Conservation (phyloP, 2,329 filamentous ascomycete genomes). For the Ustilaginoidea virens region DNA sequence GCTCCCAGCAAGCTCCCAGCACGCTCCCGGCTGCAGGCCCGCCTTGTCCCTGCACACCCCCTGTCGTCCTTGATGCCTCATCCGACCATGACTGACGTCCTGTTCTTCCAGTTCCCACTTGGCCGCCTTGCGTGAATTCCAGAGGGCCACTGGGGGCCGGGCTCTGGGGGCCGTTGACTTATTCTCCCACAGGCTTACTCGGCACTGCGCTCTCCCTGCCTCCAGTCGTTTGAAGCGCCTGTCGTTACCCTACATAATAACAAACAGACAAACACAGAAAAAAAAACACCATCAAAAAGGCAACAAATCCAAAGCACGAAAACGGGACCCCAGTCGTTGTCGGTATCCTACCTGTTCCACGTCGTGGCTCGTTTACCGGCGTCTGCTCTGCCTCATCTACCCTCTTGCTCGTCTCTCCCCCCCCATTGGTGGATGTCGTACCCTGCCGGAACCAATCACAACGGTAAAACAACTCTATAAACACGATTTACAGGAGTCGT, state of each 20-base stretch:
- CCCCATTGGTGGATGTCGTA: constrained; percentile 17
- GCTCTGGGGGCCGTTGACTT: too few species aligned
- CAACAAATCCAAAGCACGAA: too few species aligned
- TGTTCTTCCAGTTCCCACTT: constrained; percentile 4
- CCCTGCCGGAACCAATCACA: constrained; percentile 20
- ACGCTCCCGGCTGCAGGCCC: constrained; percentile 15
- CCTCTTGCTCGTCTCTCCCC: constrained; percentile 16
- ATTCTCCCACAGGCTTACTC: too few species aligned
- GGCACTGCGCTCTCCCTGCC: too few species aligned
- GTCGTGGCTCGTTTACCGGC: constrained; percentile 16
- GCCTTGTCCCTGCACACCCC: constrained; percentile 9
- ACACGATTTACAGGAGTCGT: constrained; percentile 11
- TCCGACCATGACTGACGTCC: constrained; percentile 5
- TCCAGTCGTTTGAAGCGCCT: too few species aligned
- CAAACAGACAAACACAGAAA: too few species aligned
- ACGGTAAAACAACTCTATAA: constrained; percentile 12
- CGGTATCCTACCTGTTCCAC: constrained; percentile 9
- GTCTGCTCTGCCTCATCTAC: constrained; percentile 18
- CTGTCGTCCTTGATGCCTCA: constrained; percentile 7
- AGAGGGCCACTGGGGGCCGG: neutral
- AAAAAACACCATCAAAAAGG: too few species aligned
- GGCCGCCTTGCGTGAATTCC: constrained; percentile 1
- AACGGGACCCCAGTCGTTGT: too few species aligned
- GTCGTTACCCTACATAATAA: too few species aligned
- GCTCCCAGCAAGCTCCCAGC: too few species aligned